Evolutionary conservation across 2,329 filamentous ascomycete genomes (phyloP).

Genomic region (Coleophoma eucalyptorum): DNA sequence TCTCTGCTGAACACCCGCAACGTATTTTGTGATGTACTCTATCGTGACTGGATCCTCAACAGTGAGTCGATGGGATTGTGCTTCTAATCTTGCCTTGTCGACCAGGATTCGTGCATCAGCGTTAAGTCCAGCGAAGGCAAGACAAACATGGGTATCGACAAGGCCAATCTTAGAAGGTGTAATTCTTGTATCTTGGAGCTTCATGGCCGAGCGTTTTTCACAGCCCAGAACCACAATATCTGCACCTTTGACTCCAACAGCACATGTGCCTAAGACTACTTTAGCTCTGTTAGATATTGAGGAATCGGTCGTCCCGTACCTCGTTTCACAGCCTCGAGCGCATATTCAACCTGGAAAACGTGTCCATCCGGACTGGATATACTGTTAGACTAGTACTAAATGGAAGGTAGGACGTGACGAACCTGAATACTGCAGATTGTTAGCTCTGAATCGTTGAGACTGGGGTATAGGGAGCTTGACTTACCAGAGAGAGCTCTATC

Average conservation of each 20-base stretch:
- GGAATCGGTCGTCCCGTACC: slow-evolving; percentile 47
- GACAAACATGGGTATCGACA: slow-evolving; percentile 91
- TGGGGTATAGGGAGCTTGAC: slow-evolving; percentile 30
- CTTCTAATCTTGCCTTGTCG: slow-evolving; percentile 96
- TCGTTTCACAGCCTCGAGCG: slow-evolving; percentile 96
- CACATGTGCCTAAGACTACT: slow-evolving; percentile 73
- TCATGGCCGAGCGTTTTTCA: slow-evolving; percentile 98
- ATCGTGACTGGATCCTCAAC: slow-evolving; percentile 97
- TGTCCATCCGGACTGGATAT: slow-evolving; percentile 85
- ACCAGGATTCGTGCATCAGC: slow-evolving; percentile 97
- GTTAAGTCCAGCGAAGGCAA: slow-evolving; percentile 95
- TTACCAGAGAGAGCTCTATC: slow-evolving; percentile 98
- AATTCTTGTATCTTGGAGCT: slow-evolving; percentile 98
- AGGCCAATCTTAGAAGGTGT: slow-evolving; percentile 98
- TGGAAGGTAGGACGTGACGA: slow-evolving; percentile 22
- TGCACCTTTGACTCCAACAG: slow-evolving; percentile 92
- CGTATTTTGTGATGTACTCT: slow-evolving; percentile 99
- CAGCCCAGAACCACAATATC: slow-evolving; percentile 96
- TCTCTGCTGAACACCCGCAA: slow-evolving; percentile 95
- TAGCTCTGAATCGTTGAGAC: slow-evolving; percentile 39
- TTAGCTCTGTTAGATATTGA: slow-evolving; percentile 12
- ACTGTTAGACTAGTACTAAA: slow-evolving; percentile 27
- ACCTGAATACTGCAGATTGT: slow-evolving; percentile 74
- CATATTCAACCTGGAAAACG: slow-evolving; percentile 99
- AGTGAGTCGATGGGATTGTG: slow-evolving; percentile 93